Percentiles rank a stretch among this genome's conserved stretches.
These are phyloP conservation scores for Cryptococcus neoformans DNA, from an alignment of 1,284 basidiomycete species.

Conservation along the genomic window DNA sequence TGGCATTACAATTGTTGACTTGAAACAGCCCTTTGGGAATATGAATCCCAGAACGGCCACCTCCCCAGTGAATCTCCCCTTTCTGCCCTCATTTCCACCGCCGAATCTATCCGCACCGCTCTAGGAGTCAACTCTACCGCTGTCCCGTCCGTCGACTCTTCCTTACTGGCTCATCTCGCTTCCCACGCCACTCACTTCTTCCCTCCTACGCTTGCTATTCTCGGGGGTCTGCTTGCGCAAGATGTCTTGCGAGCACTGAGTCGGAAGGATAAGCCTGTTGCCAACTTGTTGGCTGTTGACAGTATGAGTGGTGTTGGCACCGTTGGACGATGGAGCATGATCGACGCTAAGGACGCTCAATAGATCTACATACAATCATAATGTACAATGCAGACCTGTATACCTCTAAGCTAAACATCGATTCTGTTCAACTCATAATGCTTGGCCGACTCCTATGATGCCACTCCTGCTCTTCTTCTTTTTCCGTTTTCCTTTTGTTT, in stretches of 20 bases:
- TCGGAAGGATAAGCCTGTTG: slow-evolving; percentile 84
- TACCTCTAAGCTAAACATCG: background rate
- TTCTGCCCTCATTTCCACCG: slow-evolving; percentile 61
- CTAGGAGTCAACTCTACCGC: slow-evolving; percentile 70
- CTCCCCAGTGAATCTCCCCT: slow-evolving; percentile 58
- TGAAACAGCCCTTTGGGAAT: slow-evolving; percentile 74
- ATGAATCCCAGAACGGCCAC: slow-evolving; percentile 58
- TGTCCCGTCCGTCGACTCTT: slow-evolving; percentile 59
- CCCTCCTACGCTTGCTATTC: slow-evolving; percentile 82
- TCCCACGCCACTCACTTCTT: slow-evolving; percentile 78
- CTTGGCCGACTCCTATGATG: background rate
- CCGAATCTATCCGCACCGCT: slow-evolving; percentile 58
- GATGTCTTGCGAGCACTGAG: slow-evolving; percentile 90
- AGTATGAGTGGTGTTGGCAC: slow-evolving; percentile 58
- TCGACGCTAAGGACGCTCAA: slow-evolving; percentile 22
- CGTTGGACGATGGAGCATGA: slow-evolving; percentile 38
- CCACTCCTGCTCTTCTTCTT: background rate
- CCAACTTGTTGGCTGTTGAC: slow-evolving; percentile 88
- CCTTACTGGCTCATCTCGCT: slow-evolving; percentile 52
- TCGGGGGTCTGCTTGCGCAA: slow-evolving; percentile 92
- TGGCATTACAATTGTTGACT: background rate
- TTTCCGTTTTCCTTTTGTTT: slow-evolving; percentile 1
- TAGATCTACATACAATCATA: background rate
- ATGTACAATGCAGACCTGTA: background rate
- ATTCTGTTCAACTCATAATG: background rate